A percentile compares a stretch with the other conserved stretches of the same genome.
Conservation (phyloP, 345 rosid species). For the Turnera subulata region DNA sequence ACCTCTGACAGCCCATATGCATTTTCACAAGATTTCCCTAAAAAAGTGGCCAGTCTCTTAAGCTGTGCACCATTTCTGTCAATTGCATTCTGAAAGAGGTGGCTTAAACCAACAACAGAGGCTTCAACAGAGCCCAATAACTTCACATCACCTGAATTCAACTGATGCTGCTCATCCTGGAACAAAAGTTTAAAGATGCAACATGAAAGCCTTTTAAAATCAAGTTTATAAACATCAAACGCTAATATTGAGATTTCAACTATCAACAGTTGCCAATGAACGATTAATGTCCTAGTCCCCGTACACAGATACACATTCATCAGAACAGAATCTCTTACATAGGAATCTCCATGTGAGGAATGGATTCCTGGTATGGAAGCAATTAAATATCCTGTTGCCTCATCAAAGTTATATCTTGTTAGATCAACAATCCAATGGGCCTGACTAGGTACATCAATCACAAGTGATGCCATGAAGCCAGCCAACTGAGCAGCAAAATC, state of each 20-base stretch:
- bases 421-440: conserved; percentile 76
- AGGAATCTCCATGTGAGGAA: conserved; percentile 36
- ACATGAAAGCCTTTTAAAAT: conserved; percentile 3
- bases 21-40: conserved; percentile 47
- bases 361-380: conserved; percentile 87
- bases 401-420: conserved; percentile 67
- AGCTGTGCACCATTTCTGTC: conserved; percentile 66
- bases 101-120: conserved; percentile 82
- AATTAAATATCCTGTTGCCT: conserved; percentile 66
- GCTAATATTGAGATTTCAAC: neutral
- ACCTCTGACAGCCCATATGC: conserved; percentile 57
- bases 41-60: conserved; percentile 61
- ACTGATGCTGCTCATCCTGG: conserved; percentile 27
- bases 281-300: too few relatives aligned
- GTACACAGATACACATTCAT: neutral
- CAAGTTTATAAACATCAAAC: neutral
- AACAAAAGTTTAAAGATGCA: conserved; percentile 6
- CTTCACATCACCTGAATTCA: conserved; percentile 28
- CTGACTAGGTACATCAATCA: conserved; percentile 77
- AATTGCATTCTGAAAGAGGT: conserved; percentile 54
- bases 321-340: conserved; percentile 32
- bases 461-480: conserved; percentile 77
- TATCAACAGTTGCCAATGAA: too few relatives aligned
- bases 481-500: conserved; percentile 90
- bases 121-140: conserved; percentile 66